Conservation (phyloP, 768 basidiomycete genomes). For the Russula abietina region DNA sequence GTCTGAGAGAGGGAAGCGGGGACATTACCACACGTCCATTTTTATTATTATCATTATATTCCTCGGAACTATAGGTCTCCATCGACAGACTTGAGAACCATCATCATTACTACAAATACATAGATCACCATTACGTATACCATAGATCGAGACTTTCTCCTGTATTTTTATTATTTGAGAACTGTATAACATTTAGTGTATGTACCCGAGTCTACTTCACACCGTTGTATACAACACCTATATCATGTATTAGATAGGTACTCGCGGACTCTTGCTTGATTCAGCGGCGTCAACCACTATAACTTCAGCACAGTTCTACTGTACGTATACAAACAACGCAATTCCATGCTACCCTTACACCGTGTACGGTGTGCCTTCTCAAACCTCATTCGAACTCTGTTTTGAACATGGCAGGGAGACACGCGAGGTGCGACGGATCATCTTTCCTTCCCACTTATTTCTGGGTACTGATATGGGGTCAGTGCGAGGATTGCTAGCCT, state of each 20-base stretch:
- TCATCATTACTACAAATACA: neutral
- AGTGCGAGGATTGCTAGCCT: too few relatives aligned
- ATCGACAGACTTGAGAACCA: neutral
- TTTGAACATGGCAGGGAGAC: too few relatives aligned
- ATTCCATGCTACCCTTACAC: too few relatives aligned
- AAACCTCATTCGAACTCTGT: too few relatives aligned
- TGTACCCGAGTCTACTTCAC: neutral
- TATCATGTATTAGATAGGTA: neutral
- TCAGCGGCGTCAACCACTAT: too few relatives aligned
- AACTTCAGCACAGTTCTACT: too few relatives aligned
- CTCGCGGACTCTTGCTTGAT: too few relatives aligned
- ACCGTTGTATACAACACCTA: neutral
- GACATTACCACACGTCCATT: neutral
- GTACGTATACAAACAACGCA: too few relatives aligned
- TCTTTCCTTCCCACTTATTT: too few relatives aligned
- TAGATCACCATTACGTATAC: neutral
- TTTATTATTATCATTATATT: conserved; percentile 5
- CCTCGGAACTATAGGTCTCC: neutral
- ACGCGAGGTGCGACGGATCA: too few relatives aligned
- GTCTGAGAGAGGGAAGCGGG: neutral
- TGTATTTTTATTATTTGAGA: neutral
- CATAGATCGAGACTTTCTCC: neutral
- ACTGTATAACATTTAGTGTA: neutral
- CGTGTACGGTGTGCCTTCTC: too few relatives aligned
- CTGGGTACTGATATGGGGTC: too few relatives aligned